A percentile compares a stretch with the other conserved stretches of the same genome.
phyloP scores from a whole-genome alignment of 2,329 filamentous ascomycete species.

The Fusarium sp. region DNA sequence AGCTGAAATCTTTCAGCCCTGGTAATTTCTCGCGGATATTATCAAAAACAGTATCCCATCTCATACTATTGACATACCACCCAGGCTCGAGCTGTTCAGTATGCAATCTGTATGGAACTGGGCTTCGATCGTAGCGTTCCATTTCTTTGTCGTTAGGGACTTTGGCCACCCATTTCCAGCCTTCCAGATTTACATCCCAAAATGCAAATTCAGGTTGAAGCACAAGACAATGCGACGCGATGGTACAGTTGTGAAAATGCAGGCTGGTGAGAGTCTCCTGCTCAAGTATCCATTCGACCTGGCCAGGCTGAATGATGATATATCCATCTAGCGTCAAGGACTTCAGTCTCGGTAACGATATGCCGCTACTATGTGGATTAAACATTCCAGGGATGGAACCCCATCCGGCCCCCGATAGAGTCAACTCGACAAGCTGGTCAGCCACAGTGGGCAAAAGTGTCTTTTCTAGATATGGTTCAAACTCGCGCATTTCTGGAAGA shows the following conservation, averaged over 20 bases:
- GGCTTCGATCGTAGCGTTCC: no score
- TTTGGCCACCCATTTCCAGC: constrained; percentile 19
- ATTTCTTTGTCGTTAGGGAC: background rate
- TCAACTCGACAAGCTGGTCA: constrained; percentile 38
- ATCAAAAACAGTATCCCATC: constrained; percentile 44
- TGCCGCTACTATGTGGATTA: constrained; percentile 17
- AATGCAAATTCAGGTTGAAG: fast-evolving
- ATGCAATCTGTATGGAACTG: background rate
- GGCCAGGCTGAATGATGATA: constrained; percentile 35
- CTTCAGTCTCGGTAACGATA: constrained; percentile 39
- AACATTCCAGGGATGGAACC: constrained; percentile 41
- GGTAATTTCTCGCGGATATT: constrained; percentile 24
- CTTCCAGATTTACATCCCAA: constrained; percentile 5
- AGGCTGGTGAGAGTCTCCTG: constrained; percentile 24
- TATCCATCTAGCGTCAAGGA: constrained; percentile 27
- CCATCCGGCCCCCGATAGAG: constrained; percentile 35
- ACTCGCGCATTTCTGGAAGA: constrained; percentile 26
- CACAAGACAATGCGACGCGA: constrained; percentile 12
- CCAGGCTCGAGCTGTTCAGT: background rate
- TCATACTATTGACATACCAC: background rate
- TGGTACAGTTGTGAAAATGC: constrained; percentile 21
- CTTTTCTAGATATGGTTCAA: constrained; percentile 39
- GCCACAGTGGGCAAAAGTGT: constrained; percentile 27
- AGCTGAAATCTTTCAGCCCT: background rate
- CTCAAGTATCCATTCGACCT: constrained; percentile 45